These are phyloP conservation scores for Colletotrichum tamarilloi DNA, from an alignment of 2,329 filamentous ascomycete genomes.

Conservation along the genomic window DNA sequence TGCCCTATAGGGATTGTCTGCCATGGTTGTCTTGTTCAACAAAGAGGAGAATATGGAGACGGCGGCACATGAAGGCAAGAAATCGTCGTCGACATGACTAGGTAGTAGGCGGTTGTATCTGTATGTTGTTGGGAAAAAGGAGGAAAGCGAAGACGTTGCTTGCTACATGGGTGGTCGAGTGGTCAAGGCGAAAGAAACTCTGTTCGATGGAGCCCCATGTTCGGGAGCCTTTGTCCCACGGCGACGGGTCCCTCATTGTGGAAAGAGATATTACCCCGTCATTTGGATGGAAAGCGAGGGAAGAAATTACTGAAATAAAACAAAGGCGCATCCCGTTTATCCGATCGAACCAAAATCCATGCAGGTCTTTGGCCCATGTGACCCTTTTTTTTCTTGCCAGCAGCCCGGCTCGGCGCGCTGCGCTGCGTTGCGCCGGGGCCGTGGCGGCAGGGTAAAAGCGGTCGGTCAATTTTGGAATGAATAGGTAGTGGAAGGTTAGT, in stretches of 20 bases:
- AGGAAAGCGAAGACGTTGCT: background rate
- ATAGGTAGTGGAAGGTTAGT: background rate
- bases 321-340: constrained; percentile 2
- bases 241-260: background rate
- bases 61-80: background rate
- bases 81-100: background rate
- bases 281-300: background rate
- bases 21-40: background rate
- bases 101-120: background rate
- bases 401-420: background rate
- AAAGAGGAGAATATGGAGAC: background rate
- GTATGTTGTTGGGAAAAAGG: background rate
- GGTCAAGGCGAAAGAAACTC: constrained; percentile 12
- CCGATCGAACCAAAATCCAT: constrained; percentile 5
- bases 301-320: background rate
- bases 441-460: background rate
- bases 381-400: background rate
- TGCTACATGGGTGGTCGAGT: background rate
- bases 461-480: background rate
- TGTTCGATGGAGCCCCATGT: constrained; percentile 12
- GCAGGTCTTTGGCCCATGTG: constrained; percentile 8
- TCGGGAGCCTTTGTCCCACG: background rate
- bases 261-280: background rate
- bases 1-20: background rate
- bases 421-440: background rate